Percentiles rank a stretch among this genome's conserved stretches.
Evolutionary conservation across 148 eudicot genomes (phyloP).

Genomic region (Bassia scoparia): DNA sequence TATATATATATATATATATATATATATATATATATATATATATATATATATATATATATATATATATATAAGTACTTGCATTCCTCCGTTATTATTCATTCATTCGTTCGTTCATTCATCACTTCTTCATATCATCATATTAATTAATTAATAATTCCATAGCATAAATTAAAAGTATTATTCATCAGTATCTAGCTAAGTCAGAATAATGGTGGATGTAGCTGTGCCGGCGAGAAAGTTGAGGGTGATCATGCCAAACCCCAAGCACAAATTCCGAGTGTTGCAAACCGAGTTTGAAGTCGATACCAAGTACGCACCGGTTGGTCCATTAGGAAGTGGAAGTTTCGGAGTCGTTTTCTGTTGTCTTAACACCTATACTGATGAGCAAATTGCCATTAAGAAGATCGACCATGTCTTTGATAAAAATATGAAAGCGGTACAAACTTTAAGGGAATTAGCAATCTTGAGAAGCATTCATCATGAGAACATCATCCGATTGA

Average conservation of each 20-base stretch:
- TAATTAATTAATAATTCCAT: too few relatives aligned
- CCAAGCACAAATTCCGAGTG: slow-evolving; percentile 29
- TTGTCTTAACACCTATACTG: slow-evolving; percentile 33
- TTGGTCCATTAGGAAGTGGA: slow-evolving; percentile 42
- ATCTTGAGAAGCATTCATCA: slow-evolving; percentile 35
- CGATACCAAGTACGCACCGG: slow-evolving; percentile 37
- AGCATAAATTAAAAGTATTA: too few relatives aligned
- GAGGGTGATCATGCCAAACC: background rate
- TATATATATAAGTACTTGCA: too few relatives aligned
- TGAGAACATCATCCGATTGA: slow-evolving; percentile 44
- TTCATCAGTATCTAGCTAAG: too few relatives aligned
- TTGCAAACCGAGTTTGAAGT: slow-evolving; percentile 41
- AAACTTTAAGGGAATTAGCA: slow-evolving; percentile 38
- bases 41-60: too few relatives aligned
- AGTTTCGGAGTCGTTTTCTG: slow-evolving; percentile 31
- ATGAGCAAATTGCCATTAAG: slow-evolving; percentile 46
- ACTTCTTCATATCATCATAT: too few relatives aligned
- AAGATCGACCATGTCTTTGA: slow-evolving; percentile 41
- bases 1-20: too few relatives aligned
- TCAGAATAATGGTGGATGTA: too few relatives aligned
- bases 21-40: too few relatives aligned
- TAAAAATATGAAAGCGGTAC: slow-evolving; percentile 24
- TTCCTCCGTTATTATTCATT: too few relatives aligned
- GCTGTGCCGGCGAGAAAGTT: background rate
- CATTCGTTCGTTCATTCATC: too few relatives aligned